These are phyloP conservation scores for Rhododendron molle DNA, from an alignment of 148 eudicot genomes.

Conservation along the genomic window DNA sequence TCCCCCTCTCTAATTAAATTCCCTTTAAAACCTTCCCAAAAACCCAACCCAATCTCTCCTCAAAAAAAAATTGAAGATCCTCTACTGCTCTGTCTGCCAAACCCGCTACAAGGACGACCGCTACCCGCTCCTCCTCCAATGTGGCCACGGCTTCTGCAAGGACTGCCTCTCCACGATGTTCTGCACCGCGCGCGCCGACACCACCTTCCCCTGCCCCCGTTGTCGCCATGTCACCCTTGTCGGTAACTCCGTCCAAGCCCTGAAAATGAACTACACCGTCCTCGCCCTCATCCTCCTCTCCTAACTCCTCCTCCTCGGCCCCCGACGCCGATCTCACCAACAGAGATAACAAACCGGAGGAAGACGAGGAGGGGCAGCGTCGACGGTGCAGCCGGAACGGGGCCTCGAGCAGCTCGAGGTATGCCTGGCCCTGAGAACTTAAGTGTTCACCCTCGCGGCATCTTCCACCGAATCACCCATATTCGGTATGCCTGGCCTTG, in stretches of 20 bases:
- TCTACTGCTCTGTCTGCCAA: slow-evolving; percentile 81
- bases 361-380: slow-evolving; percentile 22
- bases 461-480: no score
- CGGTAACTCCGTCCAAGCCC: slow-evolving; percentile 77
- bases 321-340: slow-evolving; percentile 12
- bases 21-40: background rate
- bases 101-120: slow-evolving; percentile 70
- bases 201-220: slow-evolving; percentile 74
- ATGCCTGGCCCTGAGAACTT: no score
- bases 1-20: background rate
- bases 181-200: slow-evolving; percentile 42
- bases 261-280: slow-evolving; percentile 69
- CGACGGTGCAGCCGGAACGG: slow-evolving; percentile 15
- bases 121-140: slow-evolving; percentile 73
- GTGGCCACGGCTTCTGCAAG: slow-evolving; percentile 90
- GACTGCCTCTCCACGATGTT: slow-evolving; percentile 80
- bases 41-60: background rate
- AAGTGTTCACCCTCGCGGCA: no score
- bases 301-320: background rate
- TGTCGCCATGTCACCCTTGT: slow-evolving; percentile 83
- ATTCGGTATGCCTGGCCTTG: no score
- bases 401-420: slow-evolving; percentile 22
- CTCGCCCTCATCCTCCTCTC: slow-evolving; percentile 21
- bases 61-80: slow-evolving; percentile 45
- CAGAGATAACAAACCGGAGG: slow-evolving; percentile 22